Evolutionary conservation across 2,329 filamentous ascomycete genomes (phyloP).

Genomic region (Cordyceps tenuipes): DNA sequence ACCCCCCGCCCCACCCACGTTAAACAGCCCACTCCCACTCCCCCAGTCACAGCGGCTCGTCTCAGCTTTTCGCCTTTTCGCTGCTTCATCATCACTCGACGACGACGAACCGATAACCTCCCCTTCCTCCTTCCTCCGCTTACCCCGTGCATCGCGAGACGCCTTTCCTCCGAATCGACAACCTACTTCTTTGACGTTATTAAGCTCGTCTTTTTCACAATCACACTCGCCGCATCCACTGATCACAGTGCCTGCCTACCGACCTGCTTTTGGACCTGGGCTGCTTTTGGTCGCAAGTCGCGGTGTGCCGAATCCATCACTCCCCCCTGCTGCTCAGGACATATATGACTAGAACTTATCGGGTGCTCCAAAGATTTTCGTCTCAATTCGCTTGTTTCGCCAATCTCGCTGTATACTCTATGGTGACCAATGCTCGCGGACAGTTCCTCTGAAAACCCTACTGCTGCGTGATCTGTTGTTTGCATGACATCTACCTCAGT

Average conservation of each 20-base stretch:
- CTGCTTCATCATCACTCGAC: neutral
- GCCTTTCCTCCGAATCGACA: neutral
- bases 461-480: constrained; percentile 1
- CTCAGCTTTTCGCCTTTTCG: neutral
- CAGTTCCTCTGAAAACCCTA: neutral
- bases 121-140: neutral
- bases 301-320: neutral
- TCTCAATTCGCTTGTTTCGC: neutral
- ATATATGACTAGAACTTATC: constrained; percentile 8
- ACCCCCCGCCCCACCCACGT: neutral
- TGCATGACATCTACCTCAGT: constrained; percentile 7
- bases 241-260: no score
- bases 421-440: constrained; percentile 3
- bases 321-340: neutral
- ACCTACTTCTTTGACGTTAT: neutral
- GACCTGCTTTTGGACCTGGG: no score
- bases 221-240: neutral
- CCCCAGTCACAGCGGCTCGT: neutral
- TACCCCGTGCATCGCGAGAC: neutral
- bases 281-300: neutral
- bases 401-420: neutral
- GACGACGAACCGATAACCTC: neutral
- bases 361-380: neutral
- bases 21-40: neutral
- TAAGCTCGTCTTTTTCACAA: no score